Percentiles rank a stretch among this genome's conserved stretches.
Evolutionary conservation across 495 filamentous ascomycete genomes (phyloP).

Genomic region (Podospora pseudopauciseta): DNA sequence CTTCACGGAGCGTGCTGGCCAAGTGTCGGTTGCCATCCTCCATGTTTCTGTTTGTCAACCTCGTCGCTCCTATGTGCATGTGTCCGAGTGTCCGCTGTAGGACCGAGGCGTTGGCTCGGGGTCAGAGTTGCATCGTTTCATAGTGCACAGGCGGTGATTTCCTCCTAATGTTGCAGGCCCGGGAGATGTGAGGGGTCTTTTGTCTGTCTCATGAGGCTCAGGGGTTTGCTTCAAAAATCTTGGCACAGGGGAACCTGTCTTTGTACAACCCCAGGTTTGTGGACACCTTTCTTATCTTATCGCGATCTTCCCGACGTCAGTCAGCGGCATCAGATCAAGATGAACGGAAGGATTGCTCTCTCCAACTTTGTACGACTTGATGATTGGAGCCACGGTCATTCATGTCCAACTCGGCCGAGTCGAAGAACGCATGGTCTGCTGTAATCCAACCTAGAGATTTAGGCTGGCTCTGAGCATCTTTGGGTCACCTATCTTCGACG

Average conservation of each 20-base stretch:
- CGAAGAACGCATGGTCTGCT: neutral
- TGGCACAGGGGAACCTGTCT: neutral
- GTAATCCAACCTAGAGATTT: neutral
- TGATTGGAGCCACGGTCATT: neutral
- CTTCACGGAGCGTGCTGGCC: neutral
- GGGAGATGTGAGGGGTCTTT: constrained; percentile 10
- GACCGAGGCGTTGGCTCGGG: neutral
- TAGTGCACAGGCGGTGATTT: neutral
- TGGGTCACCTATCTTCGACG: neutral
- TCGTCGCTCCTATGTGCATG: neutral
- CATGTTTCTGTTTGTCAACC: neutral
- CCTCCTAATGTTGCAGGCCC: neutral
- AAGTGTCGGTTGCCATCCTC: neutral
- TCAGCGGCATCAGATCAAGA: neutral
- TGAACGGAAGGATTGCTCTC: neutral
- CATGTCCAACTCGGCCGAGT: neutral
- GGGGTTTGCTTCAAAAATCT: constrained; percentile 3
- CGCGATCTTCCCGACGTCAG: neutral
- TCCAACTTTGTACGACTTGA: neutral
- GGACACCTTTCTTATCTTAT: neutral
- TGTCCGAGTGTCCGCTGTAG: neutral
- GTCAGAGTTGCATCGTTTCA: constrained; percentile 8
- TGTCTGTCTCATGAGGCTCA: constrained; percentile 1
- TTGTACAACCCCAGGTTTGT: neutral
- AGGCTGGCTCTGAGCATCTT: neutral